Evolutionary conservation across 306 rosid genomes (phyloP).

Genomic region (Luffa acutangula): DNA sequence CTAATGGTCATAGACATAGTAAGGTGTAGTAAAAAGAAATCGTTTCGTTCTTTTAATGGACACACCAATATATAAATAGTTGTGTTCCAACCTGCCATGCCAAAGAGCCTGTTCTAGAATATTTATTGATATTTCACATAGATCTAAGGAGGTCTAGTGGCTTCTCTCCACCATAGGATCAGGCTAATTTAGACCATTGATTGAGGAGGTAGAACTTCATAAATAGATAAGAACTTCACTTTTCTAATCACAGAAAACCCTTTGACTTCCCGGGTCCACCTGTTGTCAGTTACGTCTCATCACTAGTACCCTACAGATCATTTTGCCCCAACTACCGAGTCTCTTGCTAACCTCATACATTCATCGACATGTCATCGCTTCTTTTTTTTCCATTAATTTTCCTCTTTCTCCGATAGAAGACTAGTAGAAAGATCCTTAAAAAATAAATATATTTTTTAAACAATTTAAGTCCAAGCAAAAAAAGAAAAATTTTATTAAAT

Average conservation of each 20-base stretch:
- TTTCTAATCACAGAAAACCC: neutral
- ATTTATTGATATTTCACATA: neutral
- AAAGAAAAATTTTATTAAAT: too few species aligned
- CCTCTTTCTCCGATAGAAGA: too few species aligned
- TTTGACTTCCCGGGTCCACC: neutral
- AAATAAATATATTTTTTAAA: too few species aligned
- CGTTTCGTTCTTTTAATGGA: neutral
- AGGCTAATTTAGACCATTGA: neutral
- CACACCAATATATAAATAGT: neutral
- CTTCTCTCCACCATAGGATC: neutral
- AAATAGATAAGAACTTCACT: neutral
- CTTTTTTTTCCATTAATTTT: too few species aligned
- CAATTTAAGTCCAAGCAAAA: too few species aligned
- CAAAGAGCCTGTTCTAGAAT: neutral
- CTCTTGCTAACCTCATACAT: neutral
- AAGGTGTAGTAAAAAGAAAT: neutral
- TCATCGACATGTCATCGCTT: neutral
- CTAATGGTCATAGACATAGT: neutral
- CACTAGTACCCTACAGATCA: neutral
- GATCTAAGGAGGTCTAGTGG: neutral
- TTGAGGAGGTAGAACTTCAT: neutral
- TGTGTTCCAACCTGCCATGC: neutral
- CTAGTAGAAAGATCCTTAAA: too few species aligned
- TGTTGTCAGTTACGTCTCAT: neutral
- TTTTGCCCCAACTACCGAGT: neutral